Conservation (phyloP, 23 red algal genomes). For the Agarophyton chilense region DNA sequence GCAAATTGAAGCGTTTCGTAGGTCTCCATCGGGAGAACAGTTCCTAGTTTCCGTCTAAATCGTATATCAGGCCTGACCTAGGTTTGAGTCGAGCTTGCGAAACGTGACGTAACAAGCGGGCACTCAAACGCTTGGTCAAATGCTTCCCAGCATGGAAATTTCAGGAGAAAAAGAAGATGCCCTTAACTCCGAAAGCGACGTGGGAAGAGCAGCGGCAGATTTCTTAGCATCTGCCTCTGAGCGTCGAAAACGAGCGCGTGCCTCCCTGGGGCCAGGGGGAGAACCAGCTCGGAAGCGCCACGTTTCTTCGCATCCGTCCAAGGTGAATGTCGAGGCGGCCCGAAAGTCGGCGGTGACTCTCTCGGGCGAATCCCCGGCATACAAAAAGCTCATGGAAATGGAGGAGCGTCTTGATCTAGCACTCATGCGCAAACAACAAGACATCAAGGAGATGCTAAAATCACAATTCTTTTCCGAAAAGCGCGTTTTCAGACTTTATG, state of each 20-base stretch:
- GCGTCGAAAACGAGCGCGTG: slow-evolving; percentile 65
- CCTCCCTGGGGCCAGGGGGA: neutral
- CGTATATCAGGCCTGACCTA: neutral
- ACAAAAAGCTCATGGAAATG: slow-evolving; percentile 53
- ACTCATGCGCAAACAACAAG: slow-evolving; percentile 71
- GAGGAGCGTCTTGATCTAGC: slow-evolving; percentile 63
- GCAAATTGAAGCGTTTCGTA: no score
- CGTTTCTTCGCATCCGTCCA: slow-evolving; percentile 15
- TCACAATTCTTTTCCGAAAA: slow-evolving; percentile 50
- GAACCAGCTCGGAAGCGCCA: slow-evolving; percentile 42
- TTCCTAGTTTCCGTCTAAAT: neutral
- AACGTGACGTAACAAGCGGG: neutral
- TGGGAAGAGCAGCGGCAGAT: slow-evolving; percentile 47
- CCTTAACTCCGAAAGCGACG: slow-evolving; percentile 34
- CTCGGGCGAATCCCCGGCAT: slow-evolving; percentile 51
- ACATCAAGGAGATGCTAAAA: slow-evolving; percentile 62
- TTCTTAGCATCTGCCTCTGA: slow-evolving; percentile 51
- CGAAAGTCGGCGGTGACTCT: slow-evolving; percentile 41
- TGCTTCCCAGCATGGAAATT: neutral
- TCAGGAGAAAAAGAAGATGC: neutral
- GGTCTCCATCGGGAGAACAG: neutral
- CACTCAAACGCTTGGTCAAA: neutral
- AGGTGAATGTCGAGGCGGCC: slow-evolving; percentile 46
- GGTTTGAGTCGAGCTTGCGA: neutral
- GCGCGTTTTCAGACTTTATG: slow-evolving; percentile 63